Percentiles rank a stretch among this genome's conserved stretches.
Conservation (phyloP, 2,329 filamentous ascomycete species). For the Colletotrichum coccodes region DNA sequence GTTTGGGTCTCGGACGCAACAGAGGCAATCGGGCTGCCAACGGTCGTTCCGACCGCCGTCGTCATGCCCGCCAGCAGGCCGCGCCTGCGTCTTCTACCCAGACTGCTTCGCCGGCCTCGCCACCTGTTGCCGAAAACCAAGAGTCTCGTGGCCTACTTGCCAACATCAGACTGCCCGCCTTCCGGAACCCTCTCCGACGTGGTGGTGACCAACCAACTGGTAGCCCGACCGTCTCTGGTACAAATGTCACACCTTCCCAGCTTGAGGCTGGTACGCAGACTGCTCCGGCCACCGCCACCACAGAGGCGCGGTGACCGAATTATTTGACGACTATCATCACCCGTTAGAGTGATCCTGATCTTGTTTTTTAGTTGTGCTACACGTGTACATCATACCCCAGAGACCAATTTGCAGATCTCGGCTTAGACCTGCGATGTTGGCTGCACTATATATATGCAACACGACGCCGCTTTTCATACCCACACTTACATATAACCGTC, state of each 20-base stretch:
- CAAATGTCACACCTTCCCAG: conserved; percentile 55
- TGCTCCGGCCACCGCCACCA: conserved; percentile 12
- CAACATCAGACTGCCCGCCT: conserved; percentile 30
- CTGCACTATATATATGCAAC: conserved; percentile 22
- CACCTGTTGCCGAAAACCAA: conserved; percentile 18
- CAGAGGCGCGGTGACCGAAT: conserved; percentile 11
- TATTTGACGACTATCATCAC: not conserved
- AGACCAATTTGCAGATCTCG: conserved; percentile 30
- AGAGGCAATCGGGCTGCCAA: conserved; percentile 23
- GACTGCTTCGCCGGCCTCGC: conserved; percentile 3
- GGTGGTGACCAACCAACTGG: conserved; percentile 34
- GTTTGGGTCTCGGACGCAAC: conserved; percentile 29
- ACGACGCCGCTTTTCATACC: conserved; percentile 31
- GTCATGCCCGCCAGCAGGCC: conserved; percentile 18
- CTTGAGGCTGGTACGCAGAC: conserved; percentile 55
- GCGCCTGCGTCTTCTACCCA: not conserved
- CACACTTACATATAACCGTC: conserved; percentile 23
- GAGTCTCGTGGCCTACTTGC: conserved; percentile 30
- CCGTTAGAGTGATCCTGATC: conserved; percentile 2
- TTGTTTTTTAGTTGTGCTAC: conserved; percentile 27
- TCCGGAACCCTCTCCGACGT: conserved; percentile 36
- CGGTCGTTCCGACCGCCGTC: conserved; percentile 22
- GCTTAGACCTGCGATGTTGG: conserved; percentile 23
- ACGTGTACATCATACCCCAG: conserved; percentile 31
- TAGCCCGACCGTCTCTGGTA: conserved; percentile 38